Base-by-base conservation (phyloP, 2,329 filamentous ascomycete genomes). In the Beauveria caledonica region DNA sequence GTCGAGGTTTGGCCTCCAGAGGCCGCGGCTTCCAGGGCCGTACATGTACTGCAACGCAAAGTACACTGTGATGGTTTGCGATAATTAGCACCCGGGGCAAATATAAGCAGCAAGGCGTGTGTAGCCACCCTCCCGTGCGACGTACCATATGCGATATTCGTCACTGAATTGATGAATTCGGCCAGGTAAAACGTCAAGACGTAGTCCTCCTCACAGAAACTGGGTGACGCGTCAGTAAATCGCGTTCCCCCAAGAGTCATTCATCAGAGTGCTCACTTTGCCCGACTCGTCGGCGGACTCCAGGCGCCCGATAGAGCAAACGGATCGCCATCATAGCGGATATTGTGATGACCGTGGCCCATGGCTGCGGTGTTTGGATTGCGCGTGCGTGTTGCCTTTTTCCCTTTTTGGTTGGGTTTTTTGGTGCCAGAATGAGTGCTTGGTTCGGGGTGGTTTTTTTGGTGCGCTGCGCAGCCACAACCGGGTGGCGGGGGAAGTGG, bases 201-300 rank as follows among this genome's bases (percentile, higher is more conserved):
- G 66, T 78, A 78, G 67, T 85, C 82, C 72, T 86, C 71, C 57
- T 75, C 73, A 51, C 73, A 74, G 54, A 75, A 74, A 58, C 73
- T 75, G 50, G 10, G 8, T 44, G 23, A 10, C 40, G 10, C 40
- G 63, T 69, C 58, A 67, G 62, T 60, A 61, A 61, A 5, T 17
- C 45, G 45, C 42, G 19, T 5, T 9, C 19, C 19, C 42, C 6
- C 40, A 17, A 3, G 11, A 13, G 36, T 19, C 17, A 6, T 42
- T 11, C 19, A 9, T 17, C 42, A 15, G 25, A 49, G 44, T 19
- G 44, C 39, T 46, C 58, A 76, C 74, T 76, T 76, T 62, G 73
- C 74, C 19, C 66, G 68, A 63, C 74, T 76, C 23, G 70, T 75
- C 15, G 73, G 70, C n/a, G 72, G 71, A 57, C 74, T 72, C 74